Evolutionary conservation across 805 yeast genomes (phyloP), one percentile per base, ranked within the genome.

Genomic region (Pichia paraexigua): DNA sequence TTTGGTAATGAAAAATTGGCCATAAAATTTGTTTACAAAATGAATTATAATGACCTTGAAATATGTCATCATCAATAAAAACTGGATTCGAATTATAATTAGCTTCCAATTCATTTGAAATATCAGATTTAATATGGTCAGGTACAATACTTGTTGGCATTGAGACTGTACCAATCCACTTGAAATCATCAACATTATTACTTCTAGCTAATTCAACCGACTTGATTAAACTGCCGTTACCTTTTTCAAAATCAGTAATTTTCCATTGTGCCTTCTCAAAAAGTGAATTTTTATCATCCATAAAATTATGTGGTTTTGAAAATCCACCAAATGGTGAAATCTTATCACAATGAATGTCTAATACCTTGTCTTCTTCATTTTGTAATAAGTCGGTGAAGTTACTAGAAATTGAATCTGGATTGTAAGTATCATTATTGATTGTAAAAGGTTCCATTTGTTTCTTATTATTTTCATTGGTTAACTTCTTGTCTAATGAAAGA

Each of bases 1-100:
- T 87, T 66, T 92, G 97, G 64, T 94, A 94, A 59, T 80, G 83
- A 56, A 94, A 76, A 2, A 97, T 88, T 32, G 99, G 99, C 98
- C 98, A 94, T 55, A 94, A 71, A 41, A 94, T 87, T 62, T 91
- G 95, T 67, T 94, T 94, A 67, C 97, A 92, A 66, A 86, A 94
- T 48, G 88, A 87, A 52, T 81, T 82, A 67, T 94, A 94, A 63
- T 91, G 96, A 21, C 97, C 97, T 61, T 85, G 86, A 60, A 89
- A 88, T 1, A 89, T 82, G 30, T 79, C 68, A 66, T 94, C 98
- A 57, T 79, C 79, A 2, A 92, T 82, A 53, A 79, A 80, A 2
- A 90, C 87, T 0, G 89, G 80, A 53, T 76, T 77, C 41, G 84
- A 79, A 52, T 78, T 62, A 63, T 79, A 83, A 3, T 81, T 77